Base-by-base conservation (phyloP, 2,329 filamentous ascomycete genomes). In the Xylariaceae sp. region DNA sequence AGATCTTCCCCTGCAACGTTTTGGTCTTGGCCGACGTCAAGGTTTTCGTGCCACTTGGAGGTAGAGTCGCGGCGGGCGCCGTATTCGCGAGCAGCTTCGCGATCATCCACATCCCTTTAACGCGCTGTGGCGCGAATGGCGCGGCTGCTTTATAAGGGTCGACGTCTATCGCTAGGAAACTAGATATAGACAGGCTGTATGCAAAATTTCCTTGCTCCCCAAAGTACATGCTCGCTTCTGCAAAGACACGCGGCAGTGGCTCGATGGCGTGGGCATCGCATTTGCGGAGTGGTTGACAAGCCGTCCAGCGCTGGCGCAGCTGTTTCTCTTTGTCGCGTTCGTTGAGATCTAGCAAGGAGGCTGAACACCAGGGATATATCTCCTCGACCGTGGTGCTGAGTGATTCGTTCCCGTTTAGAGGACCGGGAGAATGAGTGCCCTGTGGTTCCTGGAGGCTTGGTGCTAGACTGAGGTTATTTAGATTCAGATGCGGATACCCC, bases 51-150 rank as follows among this genome's bases (percentile, higher is more conserved):
- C 17, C 72, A 26, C 19, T 19, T 46, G 48, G 57, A 50, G 36
- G 59, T 46, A 58, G 2, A 72, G 59, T 39, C 65, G 65, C 9
- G 8, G 47, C 43, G 6, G 46, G 74, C 0, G 79, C 78, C 0
- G 80, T 81, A 56, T 82, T 77, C 57, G 78, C 76, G 5, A 87
- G 69, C 2, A 85, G 71, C 59, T 82, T 82, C 40, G 79, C 79
- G 14, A 86, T 71, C 41, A 79, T 74, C 49, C 84, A 73, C 9
- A 85, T 66, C 9, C 78, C 77, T 65, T 82, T 83, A 24, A 84
- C 72, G 21, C 85, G 75, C 23, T 75, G 73, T 0, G 77, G 76
- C 43, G 80, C 76, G 63, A 84, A 84, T 0, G 82, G 80, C 53
- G 79, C 76, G 11, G 78, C 73, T 49, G 77, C 75, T 37, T 77